Evolutionary conservation across 2,329 filamentous ascomycete genomes (phyloP).

Genomic region (Fusarium phyllophilum): DNA sequence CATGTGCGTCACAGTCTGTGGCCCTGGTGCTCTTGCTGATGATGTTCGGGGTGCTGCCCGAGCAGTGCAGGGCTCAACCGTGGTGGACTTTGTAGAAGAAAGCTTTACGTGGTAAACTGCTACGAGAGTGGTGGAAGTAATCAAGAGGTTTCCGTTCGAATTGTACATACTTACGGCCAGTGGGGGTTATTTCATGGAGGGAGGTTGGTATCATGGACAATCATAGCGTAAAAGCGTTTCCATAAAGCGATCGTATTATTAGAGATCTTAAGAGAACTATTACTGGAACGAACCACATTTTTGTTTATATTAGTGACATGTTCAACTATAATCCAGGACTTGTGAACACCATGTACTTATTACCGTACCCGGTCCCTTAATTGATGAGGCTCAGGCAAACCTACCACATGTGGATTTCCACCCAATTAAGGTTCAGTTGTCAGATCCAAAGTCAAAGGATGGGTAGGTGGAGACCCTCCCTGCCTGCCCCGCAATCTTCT

Average conservation of each 20-base stretch:
- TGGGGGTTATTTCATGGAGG: constrained; percentile 35
- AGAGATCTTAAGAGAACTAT: constrained; percentile 8
- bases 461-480: not conserved
- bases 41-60: constrained; percentile 78
- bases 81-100: constrained; percentile 81
- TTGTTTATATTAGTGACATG: not conserved
- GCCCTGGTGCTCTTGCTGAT: constrained; percentile 78
- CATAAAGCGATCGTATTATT: constrained; percentile 31
- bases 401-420: not conserved
- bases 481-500: not conserved
- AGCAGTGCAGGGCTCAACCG: constrained; percentile 68
- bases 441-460: not conserved
- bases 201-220: constrained; percentile 19
- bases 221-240: constrained; percentile 28
- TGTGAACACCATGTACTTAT: not conserved
- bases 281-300: not conserved
- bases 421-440: not conserved
- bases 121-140: constrained; percentile 6
- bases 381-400: not conserved
- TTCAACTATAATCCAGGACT: not conserved
- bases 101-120: constrained; percentile 71
- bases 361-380: not conserved
- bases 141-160: constrained; percentile 38
- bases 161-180: constrained; percentile 44
- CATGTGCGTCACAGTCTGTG: constrained; percentile 87